Percentiles rank a stretch among this genome's conserved stretches.
Conservation (phyloP, 345 rosid genomes). For the Dimocarpus longan region DNA sequence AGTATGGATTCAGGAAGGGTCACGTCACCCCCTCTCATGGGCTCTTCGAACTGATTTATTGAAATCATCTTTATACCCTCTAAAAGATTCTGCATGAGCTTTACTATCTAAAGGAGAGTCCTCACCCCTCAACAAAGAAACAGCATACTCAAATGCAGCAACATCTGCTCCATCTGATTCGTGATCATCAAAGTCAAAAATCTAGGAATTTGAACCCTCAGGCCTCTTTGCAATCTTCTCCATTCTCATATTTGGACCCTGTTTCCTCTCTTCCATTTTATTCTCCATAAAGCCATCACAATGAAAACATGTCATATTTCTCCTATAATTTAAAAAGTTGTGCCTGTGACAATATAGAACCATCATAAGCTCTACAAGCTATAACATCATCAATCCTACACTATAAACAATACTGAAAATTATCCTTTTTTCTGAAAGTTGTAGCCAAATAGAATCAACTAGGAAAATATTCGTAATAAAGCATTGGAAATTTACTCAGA, state of each 20-base stretch:
- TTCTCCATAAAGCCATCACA: conserved; percentile 75
- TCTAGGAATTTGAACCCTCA: conserved; percentile 28
- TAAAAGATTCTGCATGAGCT: conserved; percentile 35
- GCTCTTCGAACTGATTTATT: conserved; percentile 26
- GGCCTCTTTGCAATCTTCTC: conserved; percentile 48
- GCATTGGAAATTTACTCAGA: conserved; percentile 73
- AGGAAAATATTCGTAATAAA: too few species aligned
- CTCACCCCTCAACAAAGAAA: conserved; percentile 25
- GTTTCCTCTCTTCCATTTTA: conserved; percentile 54
- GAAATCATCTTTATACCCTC: conserved; percentile 42
- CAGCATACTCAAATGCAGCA: too few species aligned
- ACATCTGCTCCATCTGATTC: too few species aligned
- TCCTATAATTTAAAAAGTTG: conserved; percentile 56
- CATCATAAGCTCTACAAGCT: too few species aligned
- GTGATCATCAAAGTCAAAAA: too few species aligned
- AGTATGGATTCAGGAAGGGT: too few species aligned
- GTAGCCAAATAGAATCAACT: too few species aligned
- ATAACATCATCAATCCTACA: too few species aligned
- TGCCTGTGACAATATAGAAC: too few species aligned
- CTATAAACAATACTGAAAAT: too few species aligned
- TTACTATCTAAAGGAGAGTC: conserved; percentile 30
- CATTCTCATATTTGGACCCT: conserved; percentile 39
- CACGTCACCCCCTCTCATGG: conserved; percentile 36
- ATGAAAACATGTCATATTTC: conserved; percentile 90
- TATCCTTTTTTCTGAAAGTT: too few species aligned